Conservation (phyloP, 208 protist genomes). For the Leishmania martiniquensis region DNA sequence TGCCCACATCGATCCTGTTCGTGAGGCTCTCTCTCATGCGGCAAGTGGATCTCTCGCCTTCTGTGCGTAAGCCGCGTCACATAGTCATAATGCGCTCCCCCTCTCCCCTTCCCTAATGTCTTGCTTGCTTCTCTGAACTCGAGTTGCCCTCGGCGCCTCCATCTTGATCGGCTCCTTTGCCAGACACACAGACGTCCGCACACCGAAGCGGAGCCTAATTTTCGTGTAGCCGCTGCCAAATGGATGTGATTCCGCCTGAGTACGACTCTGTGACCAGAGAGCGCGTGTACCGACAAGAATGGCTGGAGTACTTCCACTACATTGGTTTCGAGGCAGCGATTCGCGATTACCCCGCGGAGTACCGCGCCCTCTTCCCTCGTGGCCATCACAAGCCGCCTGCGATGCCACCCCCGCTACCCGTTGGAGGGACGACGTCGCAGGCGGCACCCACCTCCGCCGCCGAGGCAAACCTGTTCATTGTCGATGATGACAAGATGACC, state of each 20-base stretch:
- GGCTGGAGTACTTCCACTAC: conserved; percentile 87
- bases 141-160: background rate
- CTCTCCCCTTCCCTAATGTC: no score
- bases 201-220: no score
- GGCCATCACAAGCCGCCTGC: conserved; percentile 18
- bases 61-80: background rate
- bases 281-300: conserved; percentile 86
- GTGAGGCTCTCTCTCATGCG: background rate
- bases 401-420: conserved; percentile 1
- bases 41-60: background rate
- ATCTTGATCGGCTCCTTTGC: background rate
- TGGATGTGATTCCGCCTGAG: conserved; percentile 83
- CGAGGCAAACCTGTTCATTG: conserved; percentile 32
- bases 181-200: background rate
- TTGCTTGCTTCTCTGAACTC: background rate
- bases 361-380: conserved; percentile 50
- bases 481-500: conserved; percentile 11
- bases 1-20: background rate
- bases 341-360: conserved; percentile 65
- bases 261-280: conserved; percentile 75
- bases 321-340: conserved; percentile 69
- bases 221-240: no score
- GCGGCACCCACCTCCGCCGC: conserved; percentile 12
- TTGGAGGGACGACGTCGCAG: background rate
- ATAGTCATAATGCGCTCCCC: background rate